Conservation (phyloP, 805 yeast species). For the Kregervanrija delftensis region DNA sequence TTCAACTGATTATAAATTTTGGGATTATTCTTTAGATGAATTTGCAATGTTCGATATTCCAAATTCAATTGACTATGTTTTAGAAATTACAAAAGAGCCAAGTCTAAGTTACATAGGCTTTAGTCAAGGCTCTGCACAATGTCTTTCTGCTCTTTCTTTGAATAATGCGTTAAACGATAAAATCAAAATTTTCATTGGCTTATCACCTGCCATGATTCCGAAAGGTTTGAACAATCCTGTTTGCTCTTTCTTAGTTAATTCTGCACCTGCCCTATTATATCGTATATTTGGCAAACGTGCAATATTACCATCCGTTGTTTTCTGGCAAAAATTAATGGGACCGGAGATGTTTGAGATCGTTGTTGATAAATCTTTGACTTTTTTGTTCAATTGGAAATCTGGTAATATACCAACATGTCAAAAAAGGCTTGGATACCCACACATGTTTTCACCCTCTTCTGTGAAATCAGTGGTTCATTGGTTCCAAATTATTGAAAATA, state of each 20-base stretch:
- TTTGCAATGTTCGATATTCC: slow-evolving; percentile 91
- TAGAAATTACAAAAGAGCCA: slow-evolving; percentile 38
- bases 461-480: slow-evolving; percentile 49
- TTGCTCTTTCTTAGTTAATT: slow-evolving; percentile 48
- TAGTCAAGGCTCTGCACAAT: slow-evolving; percentile 92
- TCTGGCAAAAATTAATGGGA: slow-evolving; percentile 47
- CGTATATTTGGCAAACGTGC: slow-evolving; percentile 69
- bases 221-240: slow-evolving; percentile 54
- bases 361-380: slow-evolving; percentile 38
- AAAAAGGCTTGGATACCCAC: slow-evolving; percentile 42
- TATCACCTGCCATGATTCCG: slow-evolving; percentile 94
- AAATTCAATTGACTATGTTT: slow-evolving; percentile 66
- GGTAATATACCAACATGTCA: slow-evolving; percentile 36
- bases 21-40: slow-evolving; percentile 91
- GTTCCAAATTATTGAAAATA: slow-evolving; percentile 39
- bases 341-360: slow-evolving; percentile 41
- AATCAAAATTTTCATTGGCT: slow-evolving; percentile 59
- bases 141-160: slow-evolving; percentile 71
- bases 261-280: slow-evolving; percentile 69
- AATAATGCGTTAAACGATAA: slow-evolving; percentile 56
- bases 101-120: slow-evolving; percentile 74
- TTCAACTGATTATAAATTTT: slow-evolving; percentile 45
- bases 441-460: slow-evolving; percentile 46
- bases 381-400: slow-evolving; percentile 44
- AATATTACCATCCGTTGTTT: slow-evolving; percentile 65